These are phyloP conservation scores for Eleusine indica DNA, from an alignment of 176 grass and related monocot species.

Conservation along the genomic window DNA sequence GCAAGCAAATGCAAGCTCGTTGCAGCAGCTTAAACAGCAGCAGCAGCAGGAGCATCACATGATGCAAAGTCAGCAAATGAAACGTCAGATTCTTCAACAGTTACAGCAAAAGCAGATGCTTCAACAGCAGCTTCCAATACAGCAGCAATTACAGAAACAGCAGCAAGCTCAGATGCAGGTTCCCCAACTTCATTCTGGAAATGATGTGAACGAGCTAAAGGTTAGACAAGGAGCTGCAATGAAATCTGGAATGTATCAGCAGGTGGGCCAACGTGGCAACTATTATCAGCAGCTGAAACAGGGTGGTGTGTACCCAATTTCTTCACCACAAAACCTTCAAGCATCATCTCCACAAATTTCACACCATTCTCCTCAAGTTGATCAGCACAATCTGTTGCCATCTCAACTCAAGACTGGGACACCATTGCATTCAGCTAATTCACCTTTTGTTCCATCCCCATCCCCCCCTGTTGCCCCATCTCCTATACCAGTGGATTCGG, in stretches of 20 bases:
- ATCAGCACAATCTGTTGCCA: constrained; percentile 76
- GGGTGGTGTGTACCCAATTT: constrained; percentile 73
- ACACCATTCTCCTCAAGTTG: constrained; percentile 85
- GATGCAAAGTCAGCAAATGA: constrained; percentile 70
- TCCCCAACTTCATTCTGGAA: constrained; percentile 67
- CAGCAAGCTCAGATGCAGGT: constrained; percentile 66
- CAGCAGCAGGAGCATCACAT: constrained; percentile 74
- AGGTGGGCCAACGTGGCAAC: constrained; percentile 49
- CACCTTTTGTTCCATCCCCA: constrained; percentile 86
- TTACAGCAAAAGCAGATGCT: constrained; percentile 66
- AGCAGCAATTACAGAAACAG: constrained; percentile 68
- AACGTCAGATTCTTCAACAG: constrained; percentile 60
- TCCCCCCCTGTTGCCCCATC: constrained; percentile 80
- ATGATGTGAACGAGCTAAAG: constrained; percentile 71
- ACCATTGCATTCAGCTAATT: constrained; percentile 76
- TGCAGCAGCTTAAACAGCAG: constrained; percentile 77
- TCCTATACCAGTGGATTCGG: constrained; percentile 78
- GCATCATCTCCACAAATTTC: constrained; percentile 96
- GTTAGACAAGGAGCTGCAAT: constrained; percentile 67
- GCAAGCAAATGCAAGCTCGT: constrained; percentile 62
- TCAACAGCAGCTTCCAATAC: constrained; percentile 52
- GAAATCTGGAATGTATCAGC: constrained; percentile 85
- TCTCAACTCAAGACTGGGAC: constrained; percentile 85
- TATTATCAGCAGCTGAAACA: constrained; percentile 80
- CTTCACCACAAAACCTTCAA: constrained; percentile 92